Base-by-base conservation (phyloP, 208 protist species). In the Crithidia acanthocephali region DNA sequence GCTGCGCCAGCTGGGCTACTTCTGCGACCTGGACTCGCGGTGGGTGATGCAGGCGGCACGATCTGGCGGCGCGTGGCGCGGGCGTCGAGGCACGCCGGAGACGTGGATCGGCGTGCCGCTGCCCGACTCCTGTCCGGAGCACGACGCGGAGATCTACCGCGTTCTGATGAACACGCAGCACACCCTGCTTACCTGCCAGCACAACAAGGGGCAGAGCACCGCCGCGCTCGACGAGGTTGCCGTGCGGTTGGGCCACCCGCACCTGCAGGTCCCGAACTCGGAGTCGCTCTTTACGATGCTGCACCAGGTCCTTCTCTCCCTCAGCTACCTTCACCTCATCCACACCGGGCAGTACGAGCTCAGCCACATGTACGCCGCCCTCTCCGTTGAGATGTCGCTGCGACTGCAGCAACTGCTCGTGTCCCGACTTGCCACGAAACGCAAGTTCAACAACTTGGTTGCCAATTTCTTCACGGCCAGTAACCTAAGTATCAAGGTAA, bases 1-100 rank as follows among this genome's bases (percentile, higher is more conserved):
- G 16, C 81, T 96, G 8, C 91, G 91, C 10, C 61, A 79, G 25
- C 62, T 94, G 15, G 74, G 81, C n/a, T 96, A 90, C 72, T 65
- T 84, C 23, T 96, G 91, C 67, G 91, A 95, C 64, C 62, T 92
- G 13, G 56, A 88, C 3, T 16, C 64, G 35, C 20, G 10, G 4
- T 44, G 40, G 0, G 23, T 77, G 23, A 52, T 58, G 25, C 28
- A 40, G 2, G 25, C 32, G 40, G 64, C n/a, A 16, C 22, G 22
- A n/a, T 18, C 35, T 5, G 16, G 28, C 20, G 16, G 59, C n/a
- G 28, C 18, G 30, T 9, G 42, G 42, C 33, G 42, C 35, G 33
- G 2, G 2, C 51, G 60, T 18, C 15, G 16, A 22, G 52, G 10
- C 0, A 2, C 33, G 32, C 22, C 42, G 33, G 18, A 51, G 44